Conservation (phyloP, 331 rosid species). For the Quercus tomentella region DNA sequence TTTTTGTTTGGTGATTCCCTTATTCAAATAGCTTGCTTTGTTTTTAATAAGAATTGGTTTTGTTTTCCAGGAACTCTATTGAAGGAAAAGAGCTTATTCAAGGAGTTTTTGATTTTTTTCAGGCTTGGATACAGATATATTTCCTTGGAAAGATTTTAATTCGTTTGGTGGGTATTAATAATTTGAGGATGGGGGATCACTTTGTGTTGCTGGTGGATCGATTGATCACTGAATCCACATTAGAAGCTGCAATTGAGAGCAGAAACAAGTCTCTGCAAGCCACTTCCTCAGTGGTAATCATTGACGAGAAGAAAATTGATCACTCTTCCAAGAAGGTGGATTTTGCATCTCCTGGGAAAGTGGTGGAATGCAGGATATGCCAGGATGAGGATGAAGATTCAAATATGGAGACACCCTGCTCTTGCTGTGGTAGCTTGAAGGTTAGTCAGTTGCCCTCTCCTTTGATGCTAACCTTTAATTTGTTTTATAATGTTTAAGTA, state of each 20-base stretch:
- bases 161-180: conserved; percentile 16
- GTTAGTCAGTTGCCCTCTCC: conserved; percentile 34
- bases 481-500: conserved; percentile 5
- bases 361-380: conserved; percentile 90
- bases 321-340: conserved; percentile 33
- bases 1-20: neutral
- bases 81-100: conserved; percentile 18
- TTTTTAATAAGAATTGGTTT: conserved; percentile 17
- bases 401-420: conserved; percentile 94
- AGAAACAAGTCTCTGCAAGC: conserved; percentile 56
- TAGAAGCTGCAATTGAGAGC: conserved; percentile 87
- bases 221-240: conserved; percentile 80
- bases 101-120: conserved; percentile 7
- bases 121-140: neutral
- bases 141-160: neutral
- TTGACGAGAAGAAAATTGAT: conserved; percentile 33
- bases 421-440: conserved; percentile 94
- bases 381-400: conserved; percentile 89
- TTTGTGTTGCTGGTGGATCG: conserved; percentile 90
- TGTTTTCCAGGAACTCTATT: conserved; percentile 24
- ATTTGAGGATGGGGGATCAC: conserved; percentile 78
- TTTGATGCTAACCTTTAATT: neutral
- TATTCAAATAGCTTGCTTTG: conserved; percentile 18
- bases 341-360: conserved; percentile 35
- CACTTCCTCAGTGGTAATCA: conserved; percentile 33